Evolutionary conservation across 1,284 basidiomycete species (phyloP), one percentile per base, ranked within the genome.

Genomic region (Marasmius sp.): DNA sequence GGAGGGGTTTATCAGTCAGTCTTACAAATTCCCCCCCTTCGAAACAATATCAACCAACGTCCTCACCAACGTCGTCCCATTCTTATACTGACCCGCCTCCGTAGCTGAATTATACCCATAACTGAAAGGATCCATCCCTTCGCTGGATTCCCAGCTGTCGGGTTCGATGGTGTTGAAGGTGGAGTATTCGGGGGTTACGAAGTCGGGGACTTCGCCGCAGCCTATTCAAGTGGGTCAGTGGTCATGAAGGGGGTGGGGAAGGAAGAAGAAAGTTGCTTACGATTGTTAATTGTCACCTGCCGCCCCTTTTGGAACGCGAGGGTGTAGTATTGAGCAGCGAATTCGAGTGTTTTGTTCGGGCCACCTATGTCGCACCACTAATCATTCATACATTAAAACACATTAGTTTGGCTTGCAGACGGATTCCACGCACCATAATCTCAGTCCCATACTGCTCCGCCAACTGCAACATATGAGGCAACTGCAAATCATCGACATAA

Each of bases 331-430:
- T 80, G 73, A 1, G 81, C 77, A 0, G 82, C 81, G 54, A 85
- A 81, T 16, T 82, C 76, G 0, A 77, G 66, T 0, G 77, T 79
- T 51, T 72, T 77, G 65, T 85, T 85, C 0, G 83, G 79, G 8
- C 85, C 82, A 12, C 86, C 86, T 14, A 87, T 86, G 65, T 87
- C 84, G 59, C 84, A 86, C 85, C 84, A 83, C 80, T 82, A 61
- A n/a, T n/a, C n/a, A n/a, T n/a, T n/a, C n/a, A n/a, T n/a, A n/a
- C n/a, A n/a, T n/a, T n/a, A n/a, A n/a, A n/a, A n/a, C n/a, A n/a
- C n/a, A n/a, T n/a, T n/a, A n/a, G n/a, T n/a, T n/a, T n/a, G n/a
- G n/a, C n/a, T n/a, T n/a, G n/a, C n/a, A n/a, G n/a, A n/a, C n/a
- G n/a, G n/a, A n/a, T 56, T 14, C n/a, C 34, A 57, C 74, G 27